These are phyloP conservation scores for Xylariomycetidae sp. DNA, from an alignment of 2,329 filamentous ascomycete species.

Conservation along the genomic window DNA sequence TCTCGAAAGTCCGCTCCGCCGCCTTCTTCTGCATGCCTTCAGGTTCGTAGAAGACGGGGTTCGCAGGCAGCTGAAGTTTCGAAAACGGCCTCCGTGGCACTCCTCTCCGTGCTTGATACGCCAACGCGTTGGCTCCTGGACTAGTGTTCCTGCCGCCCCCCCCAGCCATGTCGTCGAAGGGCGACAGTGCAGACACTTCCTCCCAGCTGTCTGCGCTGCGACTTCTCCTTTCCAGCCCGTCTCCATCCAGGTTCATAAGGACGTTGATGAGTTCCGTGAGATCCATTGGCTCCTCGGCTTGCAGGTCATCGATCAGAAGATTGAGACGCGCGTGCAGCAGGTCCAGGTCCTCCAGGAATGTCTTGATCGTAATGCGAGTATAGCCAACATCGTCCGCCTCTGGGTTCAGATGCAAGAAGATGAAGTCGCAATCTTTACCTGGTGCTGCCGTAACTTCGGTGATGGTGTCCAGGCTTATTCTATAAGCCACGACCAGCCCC, in stretches of 20 bases:
- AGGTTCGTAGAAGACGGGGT: constrained; percentile 78
- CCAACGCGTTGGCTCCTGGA: constrained; percentile 28
- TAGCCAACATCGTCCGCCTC: constrained; percentile 57
- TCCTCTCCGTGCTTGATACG: constrained; percentile 29
- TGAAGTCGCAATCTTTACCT: constrained; percentile 86
- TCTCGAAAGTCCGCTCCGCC: constrained; percentile 76
- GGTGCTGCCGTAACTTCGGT: constrained; percentile 85
- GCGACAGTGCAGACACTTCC: constrained; percentile 58
- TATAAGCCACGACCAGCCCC: constrained; percentile 80
- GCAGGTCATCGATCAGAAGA: constrained; percentile 74
- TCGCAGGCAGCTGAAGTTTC: constrained; percentile 76
- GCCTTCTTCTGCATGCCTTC: constrained; percentile 71
- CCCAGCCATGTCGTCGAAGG: constrained; percentile 52
- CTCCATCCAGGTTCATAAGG: constrained; percentile 68
- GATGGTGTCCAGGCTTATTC: constrained; percentile 68
- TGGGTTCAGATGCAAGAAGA: constrained; percentile 72
- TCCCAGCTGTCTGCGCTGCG: constrained; percentile 89
- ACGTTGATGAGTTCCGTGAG: constrained; percentile 65
- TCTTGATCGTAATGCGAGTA: constrained; percentile 78
- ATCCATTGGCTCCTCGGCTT: constrained; percentile 62
- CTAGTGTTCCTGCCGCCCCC: constrained; percentile 35
- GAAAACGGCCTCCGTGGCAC: constrained; percentile 38
- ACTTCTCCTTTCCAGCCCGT: constrained; percentile 51
- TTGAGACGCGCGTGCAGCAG: constrained; percentile 80
- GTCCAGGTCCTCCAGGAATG: constrained; percentile 81